These are phyloP conservation scores for Chaetomium strumarium DNA, from an alignment of 2,329 filamentous ascomycete genomes.

Conservation along the genomic window DNA sequence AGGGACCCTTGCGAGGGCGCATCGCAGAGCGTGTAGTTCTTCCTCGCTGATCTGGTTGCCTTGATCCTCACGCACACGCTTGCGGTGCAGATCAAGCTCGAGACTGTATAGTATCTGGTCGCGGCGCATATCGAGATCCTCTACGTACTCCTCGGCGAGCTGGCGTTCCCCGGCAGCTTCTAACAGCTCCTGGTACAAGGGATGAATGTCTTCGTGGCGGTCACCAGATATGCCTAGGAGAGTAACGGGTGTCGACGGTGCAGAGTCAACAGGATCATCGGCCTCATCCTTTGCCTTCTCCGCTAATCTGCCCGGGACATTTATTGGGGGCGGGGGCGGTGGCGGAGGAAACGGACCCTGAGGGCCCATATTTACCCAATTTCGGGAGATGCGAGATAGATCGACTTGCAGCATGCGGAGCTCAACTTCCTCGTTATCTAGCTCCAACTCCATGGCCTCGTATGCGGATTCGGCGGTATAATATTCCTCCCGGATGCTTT, in stretches of 20 bases:
- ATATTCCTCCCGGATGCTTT: slow-evolving; percentile 34
- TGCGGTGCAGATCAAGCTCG: slow-evolving; percentile 22
- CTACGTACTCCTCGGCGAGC: slow-evolving; percentile 42
- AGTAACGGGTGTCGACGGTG: slow-evolving; percentile 11
- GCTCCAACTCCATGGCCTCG: slow-evolving; percentile 27
- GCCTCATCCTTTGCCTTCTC: not conserved
- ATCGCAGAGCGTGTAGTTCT: slow-evolving; percentile 32
- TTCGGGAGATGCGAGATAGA: slow-evolving; percentile 30
- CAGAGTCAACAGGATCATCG: slow-evolving; percentile 1
- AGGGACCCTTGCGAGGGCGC: slow-evolving; percentile 23
- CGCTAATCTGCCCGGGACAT: not conserved
- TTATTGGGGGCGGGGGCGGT: not conserved
- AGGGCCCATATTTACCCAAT: not conserved
- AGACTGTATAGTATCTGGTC: slow-evolving; percentile 35
- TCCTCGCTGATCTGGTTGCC: slow-evolving; percentile 31
- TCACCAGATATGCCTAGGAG: slow-evolving; percentile 28
- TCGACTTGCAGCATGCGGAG: slow-evolving; percentile 30
- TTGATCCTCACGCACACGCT: slow-evolving; percentile 17
- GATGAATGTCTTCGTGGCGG: slow-evolving; percentile 36
- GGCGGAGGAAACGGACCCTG: not conserved
- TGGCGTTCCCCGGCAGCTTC: slow-evolving; percentile 40
- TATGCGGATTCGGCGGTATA: slow-evolving; percentile 33
- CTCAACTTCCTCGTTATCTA: slow-evolving; percentile 15
- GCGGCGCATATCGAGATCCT: slow-evolving; percentile 38
- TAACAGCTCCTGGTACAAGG: slow-evolving; percentile 41